These are phyloP conservation scores for Inga leiocalycina DNA, from an alignment of 306 rosid genomes.

Conservation along the genomic window DNA sequence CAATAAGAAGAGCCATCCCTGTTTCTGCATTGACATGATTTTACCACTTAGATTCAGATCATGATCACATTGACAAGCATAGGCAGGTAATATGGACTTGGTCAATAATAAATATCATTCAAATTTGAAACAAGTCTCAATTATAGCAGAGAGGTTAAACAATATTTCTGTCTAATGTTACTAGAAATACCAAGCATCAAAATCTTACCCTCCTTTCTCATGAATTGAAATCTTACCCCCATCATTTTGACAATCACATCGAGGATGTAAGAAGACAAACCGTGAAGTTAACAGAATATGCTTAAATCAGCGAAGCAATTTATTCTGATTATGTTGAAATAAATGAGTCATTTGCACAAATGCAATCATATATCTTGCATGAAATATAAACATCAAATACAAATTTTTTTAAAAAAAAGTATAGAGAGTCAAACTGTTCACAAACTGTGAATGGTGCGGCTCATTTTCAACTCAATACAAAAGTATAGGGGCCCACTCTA, in stretches of 20 bases:
- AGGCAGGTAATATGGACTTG: not conserved
- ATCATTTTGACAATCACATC: not conserved
- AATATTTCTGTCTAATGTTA: not conserved
- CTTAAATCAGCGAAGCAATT: not conserved
- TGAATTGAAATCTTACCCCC: not conserved
- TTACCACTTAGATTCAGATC: not conserved
- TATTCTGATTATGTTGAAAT: not conserved
- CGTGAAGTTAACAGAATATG: no score
- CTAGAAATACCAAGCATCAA: conserved; percentile 5
- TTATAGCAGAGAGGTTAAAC: not conserved
- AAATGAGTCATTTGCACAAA: not conserved
- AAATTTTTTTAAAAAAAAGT: no score
- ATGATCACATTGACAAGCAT: conserved; percentile 29
- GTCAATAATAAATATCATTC: not conserved
- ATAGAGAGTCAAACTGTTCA: no score
- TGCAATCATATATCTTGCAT: no score
- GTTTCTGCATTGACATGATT: conserved; percentile 15
- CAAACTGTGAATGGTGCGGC: not conserved
- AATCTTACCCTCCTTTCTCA: not conserved
- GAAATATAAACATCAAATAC: not conserved
- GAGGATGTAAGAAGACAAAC: not conserved
- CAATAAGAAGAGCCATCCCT: not conserved
- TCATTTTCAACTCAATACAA: not conserved
- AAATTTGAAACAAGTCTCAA: not conserved
- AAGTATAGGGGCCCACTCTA: not conserved